phyloP scores from a whole-genome alignment of 2,329 filamentous ascomycete genomes.

The Aaosphaeria arxii region DNA sequence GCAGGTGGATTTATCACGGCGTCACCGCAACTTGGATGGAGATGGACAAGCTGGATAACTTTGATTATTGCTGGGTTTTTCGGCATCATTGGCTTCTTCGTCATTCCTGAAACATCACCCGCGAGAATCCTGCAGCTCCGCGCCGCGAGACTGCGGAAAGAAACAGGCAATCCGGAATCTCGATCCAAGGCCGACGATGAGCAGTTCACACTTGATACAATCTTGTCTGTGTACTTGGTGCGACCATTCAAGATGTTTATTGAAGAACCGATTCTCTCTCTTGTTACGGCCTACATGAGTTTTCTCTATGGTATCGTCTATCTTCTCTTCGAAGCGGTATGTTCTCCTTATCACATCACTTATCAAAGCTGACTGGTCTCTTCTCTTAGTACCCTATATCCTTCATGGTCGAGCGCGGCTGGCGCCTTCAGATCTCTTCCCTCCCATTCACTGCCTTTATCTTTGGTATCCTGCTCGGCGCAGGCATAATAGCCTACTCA shows the following conservation, averaged over 20 bases:
- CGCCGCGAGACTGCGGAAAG: slow-evolving; percentile 27
- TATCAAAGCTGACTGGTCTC: slow-evolving; percentile 14
- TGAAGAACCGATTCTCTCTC: slow-evolving; percentile 31
- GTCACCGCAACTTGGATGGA: slow-evolving; percentile 32
- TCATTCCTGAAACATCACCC: slow-evolving; percentile 29
- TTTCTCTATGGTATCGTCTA: slow-evolving; percentile 68
- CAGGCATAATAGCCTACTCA: slow-evolving; percentile 28
- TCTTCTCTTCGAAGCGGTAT: slow-evolving; percentile 37
- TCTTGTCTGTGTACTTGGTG: slow-evolving; percentile 64
- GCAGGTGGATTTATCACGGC: slow-evolving; percentile 34
- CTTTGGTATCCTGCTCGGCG: slow-evolving; percentile 57
- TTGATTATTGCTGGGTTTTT: slow-evolving; percentile 32
- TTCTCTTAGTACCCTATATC: slow-evolving; percentile 56
- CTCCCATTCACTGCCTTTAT: slow-evolving; percentile 65
- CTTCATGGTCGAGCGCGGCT: slow-evolving; percentile 63
- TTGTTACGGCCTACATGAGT: slow-evolving; percentile 64
- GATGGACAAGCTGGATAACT: slow-evolving; percentile 38
- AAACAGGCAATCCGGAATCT: slow-evolving; percentile 35
- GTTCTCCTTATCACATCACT: slow-evolving; percentile 1
- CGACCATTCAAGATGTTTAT: slow-evolving; percentile 64
- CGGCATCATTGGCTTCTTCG: slow-evolving; percentile 17
- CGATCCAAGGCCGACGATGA: slow-evolving; percentile 48
- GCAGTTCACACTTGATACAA: slow-evolving; percentile 60
- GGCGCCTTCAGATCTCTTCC: slow-evolving; percentile 56
- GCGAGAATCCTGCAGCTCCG: slow-evolving; percentile 27